Base-by-base conservation (phyloP, 805 yeast species). In the Lipomyces oligophaga region DNA sequence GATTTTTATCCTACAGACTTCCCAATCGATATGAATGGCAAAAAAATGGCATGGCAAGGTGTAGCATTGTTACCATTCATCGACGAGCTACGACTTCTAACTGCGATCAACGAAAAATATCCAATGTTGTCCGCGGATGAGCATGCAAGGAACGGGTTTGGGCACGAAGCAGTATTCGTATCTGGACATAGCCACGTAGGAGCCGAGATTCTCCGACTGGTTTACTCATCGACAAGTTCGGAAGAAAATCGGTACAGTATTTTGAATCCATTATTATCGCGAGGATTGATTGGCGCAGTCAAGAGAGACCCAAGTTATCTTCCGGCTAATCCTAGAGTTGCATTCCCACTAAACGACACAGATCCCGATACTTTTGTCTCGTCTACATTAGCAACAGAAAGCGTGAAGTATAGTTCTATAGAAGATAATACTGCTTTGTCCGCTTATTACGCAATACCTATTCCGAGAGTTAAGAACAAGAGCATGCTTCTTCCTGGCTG, bases 11-110 rank as follows among this genome's bases (percentile, higher is more conserved):
- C 97, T 0, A 85, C 78, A 47, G 82, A 85, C 26, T 89, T 89
- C 67, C 77, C 81, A 37, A 82, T 89, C 55, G 97, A 89, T 67
- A 87, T 89, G 96, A 88, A 89, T 62, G 97, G 97, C 24, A 85
- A 86, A 57, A 87, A 85, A 57, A 83, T 84, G 86, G 74, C 90
- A 41, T 89, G 97, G 97, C 94, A 87, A 63, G 97, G 95, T 43
- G 83, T 89, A 59, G 89, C 95, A 0, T 67, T 89, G 33, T 68
- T 89, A 45, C 97, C 97, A 0, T 89, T 89, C 57, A 90, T 89
- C 58, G 96, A 89, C 59, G 95, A 86, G 59, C 65, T 65, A n/a
- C 70, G 95, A 57, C 70, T 89, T 35, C 64, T 89, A 43, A 68
- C 71, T 15, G 81, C 79, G 3, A 95, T 88, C 1, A 72, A 77